phyloP scores from a whole-genome alignment of 75 land plant genomes.

The Selaginella moellendorffii region DNA sequence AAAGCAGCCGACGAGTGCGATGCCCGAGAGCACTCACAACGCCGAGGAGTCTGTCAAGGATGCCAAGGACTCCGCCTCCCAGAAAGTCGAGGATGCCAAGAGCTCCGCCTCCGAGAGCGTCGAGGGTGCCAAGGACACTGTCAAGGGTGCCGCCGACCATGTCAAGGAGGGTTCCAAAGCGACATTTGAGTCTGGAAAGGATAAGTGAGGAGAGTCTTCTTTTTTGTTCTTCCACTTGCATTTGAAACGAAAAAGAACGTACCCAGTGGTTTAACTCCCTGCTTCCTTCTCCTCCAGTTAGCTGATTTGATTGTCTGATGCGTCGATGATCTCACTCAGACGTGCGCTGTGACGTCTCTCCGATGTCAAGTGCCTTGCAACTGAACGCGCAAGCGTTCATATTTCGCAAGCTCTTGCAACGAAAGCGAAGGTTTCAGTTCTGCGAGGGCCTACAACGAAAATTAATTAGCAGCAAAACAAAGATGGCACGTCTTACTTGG shows the following conservation, averaged over 20 bases:
- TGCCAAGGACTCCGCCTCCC: background rate
- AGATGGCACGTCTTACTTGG: conserved; percentile 32
- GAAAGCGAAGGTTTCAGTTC: conserved; percentile 84
- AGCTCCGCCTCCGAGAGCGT: background rate
- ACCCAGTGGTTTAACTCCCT: background rate
- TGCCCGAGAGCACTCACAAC: background rate
- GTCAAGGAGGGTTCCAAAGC: background rate
- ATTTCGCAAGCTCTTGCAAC: conserved; percentile 53
- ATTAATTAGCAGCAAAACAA: background rate
- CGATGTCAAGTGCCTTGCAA: conserved; percentile 75
- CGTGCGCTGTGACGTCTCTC: too few relatives aligned
- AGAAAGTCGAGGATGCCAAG: background rate
- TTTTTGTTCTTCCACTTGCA: background rate
- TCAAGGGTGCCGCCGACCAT: background rate
- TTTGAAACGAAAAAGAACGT: background rate
- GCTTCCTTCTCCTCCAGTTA: background rate
- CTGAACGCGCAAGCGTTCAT: conserved; percentile 56
- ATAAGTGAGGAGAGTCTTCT: background rate
- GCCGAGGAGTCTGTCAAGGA: background rate
- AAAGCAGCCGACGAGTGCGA: background rate
- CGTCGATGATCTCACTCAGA: too few relatives aligned
- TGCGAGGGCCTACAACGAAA: conserved; percentile 40
- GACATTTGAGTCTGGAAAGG: too few relatives aligned
- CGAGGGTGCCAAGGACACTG: background rate
- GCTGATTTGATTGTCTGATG: background rate